phyloP scores from a whole-genome alignment of 108 stramenopile species.

The Nannochloropsis oceanica region DNA sequence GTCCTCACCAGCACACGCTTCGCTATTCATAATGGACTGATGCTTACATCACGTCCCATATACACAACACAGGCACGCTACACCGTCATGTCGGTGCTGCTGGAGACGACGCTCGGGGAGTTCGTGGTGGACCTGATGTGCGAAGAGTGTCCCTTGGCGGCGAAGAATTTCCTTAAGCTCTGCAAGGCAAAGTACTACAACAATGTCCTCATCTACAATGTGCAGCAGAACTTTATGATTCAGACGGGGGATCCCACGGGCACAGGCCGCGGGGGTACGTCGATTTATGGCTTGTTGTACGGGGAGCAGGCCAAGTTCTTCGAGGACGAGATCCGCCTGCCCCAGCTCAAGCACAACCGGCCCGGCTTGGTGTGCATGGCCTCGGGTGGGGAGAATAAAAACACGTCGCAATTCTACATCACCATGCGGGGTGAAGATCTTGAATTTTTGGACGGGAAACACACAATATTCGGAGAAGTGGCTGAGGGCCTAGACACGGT shows the following conservation, averaged over 20 bases:
- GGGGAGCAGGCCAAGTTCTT: constrained; percentile 35
- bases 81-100: constrained; percentile 36
- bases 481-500: constrained; percentile 72
- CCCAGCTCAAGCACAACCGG: constrained; percentile 23
- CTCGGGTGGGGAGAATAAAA: constrained; percentile 52
- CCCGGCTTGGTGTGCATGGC: constrained; percentile 40
- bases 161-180: constrained; percentile 44
- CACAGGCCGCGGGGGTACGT: constrained; percentile 71
- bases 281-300: constrained; percentile 33
- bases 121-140: constrained; percentile 43
- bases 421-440: constrained; percentile 52
- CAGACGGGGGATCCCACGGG: constrained; percentile 68
- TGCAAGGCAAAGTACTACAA: constrained; percentile 45
- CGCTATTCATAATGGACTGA: too few species aligned
- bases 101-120: constrained; percentile 38
- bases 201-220: constrained; percentile 37
- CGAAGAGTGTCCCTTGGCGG: constrained; percentile 30
- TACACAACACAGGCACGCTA: too few species aligned
- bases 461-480: constrained; percentile 67
- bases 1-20: too few species aligned
- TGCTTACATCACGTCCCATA: too few species aligned
- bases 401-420: constrained; percentile 75
- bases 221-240: constrained; percentile 37
- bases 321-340: constrained; percentile 34
- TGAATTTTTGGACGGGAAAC: constrained; percentile 40